Conservation (phyloP, 139 green algal genomes). For the Penium margaritaceum region DNA sequence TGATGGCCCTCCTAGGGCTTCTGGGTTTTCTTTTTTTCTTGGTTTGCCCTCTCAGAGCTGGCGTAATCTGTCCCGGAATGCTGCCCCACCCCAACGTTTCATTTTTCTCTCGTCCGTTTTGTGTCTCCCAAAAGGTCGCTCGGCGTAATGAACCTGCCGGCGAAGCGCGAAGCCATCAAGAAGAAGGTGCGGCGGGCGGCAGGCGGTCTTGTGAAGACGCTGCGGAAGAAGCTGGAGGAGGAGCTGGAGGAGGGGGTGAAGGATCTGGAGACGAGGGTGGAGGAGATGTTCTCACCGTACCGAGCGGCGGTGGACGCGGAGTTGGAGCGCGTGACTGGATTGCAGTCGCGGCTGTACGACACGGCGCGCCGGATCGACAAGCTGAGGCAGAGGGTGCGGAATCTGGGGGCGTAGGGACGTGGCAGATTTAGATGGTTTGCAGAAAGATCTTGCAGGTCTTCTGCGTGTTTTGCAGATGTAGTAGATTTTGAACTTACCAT, state of each 20-base stretch:
- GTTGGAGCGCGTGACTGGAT: neutral
- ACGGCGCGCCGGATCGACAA: neutral
- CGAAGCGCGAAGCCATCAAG: constrained; percentile 73
- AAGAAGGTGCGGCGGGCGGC: constrained; percentile 63
- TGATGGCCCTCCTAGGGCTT: too few species aligned
- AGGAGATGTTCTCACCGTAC: constrained; percentile 22
- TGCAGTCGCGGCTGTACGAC: constrained; percentile 15
- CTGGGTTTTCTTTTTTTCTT: too few species aligned
- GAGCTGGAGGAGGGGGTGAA: constrained; percentile 39
- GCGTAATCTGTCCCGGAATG: too few species aligned
- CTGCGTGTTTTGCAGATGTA: too few species aligned
- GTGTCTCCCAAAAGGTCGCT: too few species aligned
- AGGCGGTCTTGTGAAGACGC: constrained; percentile 48
- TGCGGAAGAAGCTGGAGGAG: constrained; percentile 53
- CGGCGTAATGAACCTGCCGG: constrained; percentile 72
- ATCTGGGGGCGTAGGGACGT: too few species aligned
- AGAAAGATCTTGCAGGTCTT: too few species aligned
- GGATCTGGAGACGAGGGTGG: neutral
- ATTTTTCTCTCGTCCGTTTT: too few species aligned
- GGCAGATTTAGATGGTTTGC: too few species aligned
- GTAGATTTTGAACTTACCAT: too few species aligned
- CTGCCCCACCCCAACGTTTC: too few species aligned
- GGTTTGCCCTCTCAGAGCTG: too few species aligned
- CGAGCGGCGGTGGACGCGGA: constrained; percentile 6
- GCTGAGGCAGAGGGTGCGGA: neutral